Evolutionary conservation across 345 rosid species (phyloP).

Genomic region (Euclidium syriacum): DNA sequence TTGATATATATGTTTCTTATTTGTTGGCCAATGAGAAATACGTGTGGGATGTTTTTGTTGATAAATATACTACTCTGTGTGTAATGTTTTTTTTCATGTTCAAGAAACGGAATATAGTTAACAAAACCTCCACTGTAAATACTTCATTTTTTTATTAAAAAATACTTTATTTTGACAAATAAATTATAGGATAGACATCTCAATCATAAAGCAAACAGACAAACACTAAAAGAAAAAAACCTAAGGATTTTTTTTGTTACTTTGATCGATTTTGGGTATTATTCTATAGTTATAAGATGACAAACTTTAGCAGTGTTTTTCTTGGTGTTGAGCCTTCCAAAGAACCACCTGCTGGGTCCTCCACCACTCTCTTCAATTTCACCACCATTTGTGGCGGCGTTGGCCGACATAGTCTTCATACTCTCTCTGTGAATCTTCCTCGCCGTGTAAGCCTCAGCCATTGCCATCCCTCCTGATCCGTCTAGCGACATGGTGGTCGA

Average conservation of each 20-base stretch:
- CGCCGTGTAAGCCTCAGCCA: conserved; percentile 25
- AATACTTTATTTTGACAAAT: not conserved
- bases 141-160: no score
- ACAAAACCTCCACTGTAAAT: not conserved
- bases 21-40: no score
- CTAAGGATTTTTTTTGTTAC: not conserved
- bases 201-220: not conserved
- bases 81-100: no score
- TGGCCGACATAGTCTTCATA: conserved; percentile 13
- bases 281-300: conserved; percentile 20
- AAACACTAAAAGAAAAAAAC: not conserved
- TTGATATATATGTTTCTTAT: no score
- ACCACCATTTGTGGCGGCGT: conserved; percentile 9
- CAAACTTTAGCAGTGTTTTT: conserved; percentile 32
- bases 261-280: not conserved
- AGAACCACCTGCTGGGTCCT: conserved; percentile 21
- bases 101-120: no score
- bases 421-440: conserved; percentile 29
- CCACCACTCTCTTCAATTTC: conserved; percentile 23
- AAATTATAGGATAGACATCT: not conserved
- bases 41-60: no score
- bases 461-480: conserved; percentile 26
- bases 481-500: conserved; percentile 21
- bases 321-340: conserved; percentile 21
- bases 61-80: no score